Base-by-base conservation (phyloP, 306 rosid species). In the Castanea mollissima region DNA sequence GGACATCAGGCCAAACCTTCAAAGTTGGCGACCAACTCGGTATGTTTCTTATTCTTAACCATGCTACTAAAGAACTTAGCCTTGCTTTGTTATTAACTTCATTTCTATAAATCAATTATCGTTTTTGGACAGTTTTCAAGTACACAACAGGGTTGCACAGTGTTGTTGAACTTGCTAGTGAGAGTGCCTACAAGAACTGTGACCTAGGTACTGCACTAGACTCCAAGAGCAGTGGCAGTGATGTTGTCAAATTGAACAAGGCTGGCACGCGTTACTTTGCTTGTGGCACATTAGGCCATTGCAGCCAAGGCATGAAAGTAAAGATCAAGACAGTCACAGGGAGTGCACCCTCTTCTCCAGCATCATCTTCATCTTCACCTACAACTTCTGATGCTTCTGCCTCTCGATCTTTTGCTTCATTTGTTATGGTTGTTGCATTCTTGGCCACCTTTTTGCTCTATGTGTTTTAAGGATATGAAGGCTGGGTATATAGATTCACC, bases 1-100 rank as follows among this genome's bases (percentile, higher is more conserved):
- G 97, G 99, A 73, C 67, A 76, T 87, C 94, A 55, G 85, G 82
- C 46, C 84, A 91, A 74, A 91, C 88, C 79, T 94, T 94, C 82
- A 92, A 87, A 71, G 94, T 89, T 58, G 94, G 95, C 51, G 99
- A 94, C 80, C 86, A 90, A 88, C 97, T 94, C 54, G 97, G 99
- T 94, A 90, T 7, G 88, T 80, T 8, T 0, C 64, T 69, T 60
- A 41, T 55, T 21, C 41, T 10, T 49, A 49, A 23, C 16, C 23
- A 14, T 16, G 19, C 32, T 76, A 49, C 6, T n/a, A 44, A 60
- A 1, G 23, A 55, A 11, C 54, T 49, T 49, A 49, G 16, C 54
- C 54, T 12, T 49, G 5, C 32, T 20, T 27, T 25, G n/a, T 62
- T 62, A 29, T 29, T 5, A 27, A 62, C 10, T 25, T 74, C 18